Evolutionary conservation across 345 rosid species (phyloP), one percentile per base, ranked within the genome.

Genomic region (Luvunga scandens): DNA sequence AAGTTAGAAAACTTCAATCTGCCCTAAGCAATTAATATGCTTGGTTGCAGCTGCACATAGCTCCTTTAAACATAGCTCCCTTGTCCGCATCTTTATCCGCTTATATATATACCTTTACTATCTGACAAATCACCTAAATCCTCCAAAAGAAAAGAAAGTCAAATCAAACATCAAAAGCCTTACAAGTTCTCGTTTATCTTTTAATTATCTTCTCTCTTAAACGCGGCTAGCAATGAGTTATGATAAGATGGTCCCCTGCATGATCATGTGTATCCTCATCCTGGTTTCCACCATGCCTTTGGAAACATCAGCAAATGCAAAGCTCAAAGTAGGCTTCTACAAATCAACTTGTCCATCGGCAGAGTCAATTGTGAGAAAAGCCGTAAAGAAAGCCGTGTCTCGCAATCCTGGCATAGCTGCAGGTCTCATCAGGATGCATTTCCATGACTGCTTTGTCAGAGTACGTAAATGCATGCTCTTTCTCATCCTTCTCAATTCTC

Each of bases 371-470:
- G 80, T 84, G 31, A 80, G 76, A 57, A 74, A 71, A 65, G 78
- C 79, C 0, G 85, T 82, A 6, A 69, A 74, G 18, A 50, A 62
- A 71, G 86, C 80, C 7, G 73, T 78, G 27, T 74, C 80, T 1
- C 12, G 45, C 62, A 75, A 82, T 27, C 80, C 79, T 33, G 80
- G 83, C 30, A 36, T 81, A 5, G 85, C 82, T 42, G 85, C 83
- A 66, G 83, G 80, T 19, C 85, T 86, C 25, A 81, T 86, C 30
- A 71, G 86, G 34, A 77, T 81, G 85, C 83, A 83, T 69, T 83
- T 83, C 72, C 86, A 86, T 22, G 87, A 85, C 64, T 80, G 87
- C 61, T 85, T 85, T 75, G 85, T 85, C 60, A 70, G 83, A 71
- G 85, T 83, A 76, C 2, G 78, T 12, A 45, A 45, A 45, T 10